phyloP scores from a whole-genome alignment of 441 rosid genomes.

The Euphorbia corollata region DNA sequence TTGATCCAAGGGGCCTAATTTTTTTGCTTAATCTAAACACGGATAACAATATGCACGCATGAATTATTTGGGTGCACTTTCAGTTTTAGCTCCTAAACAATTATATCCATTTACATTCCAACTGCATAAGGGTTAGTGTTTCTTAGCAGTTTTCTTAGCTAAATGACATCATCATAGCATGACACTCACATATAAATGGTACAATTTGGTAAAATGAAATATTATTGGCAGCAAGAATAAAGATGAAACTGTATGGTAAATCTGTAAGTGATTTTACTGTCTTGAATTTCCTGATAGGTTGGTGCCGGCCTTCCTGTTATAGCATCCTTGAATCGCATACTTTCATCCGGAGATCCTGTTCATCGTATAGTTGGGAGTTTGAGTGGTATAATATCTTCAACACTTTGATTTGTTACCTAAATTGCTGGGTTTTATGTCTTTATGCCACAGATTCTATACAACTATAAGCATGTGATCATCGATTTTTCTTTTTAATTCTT shows the following conservation, averaged over 20 bases:
- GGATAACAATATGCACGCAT: not conserved
- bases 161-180: slow-evolving; percentile 3
- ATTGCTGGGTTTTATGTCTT: slow-evolving; percentile 9
- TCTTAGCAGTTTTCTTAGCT: not conserved
- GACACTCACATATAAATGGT: not conserved
- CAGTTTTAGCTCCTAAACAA: no score
- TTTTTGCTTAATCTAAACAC: not conserved
- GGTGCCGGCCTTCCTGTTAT: slow-evolving; percentile 98
- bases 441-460: slow-evolving; percentile 4
- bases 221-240: slow-evolving; percentile 3
- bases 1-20: no score
- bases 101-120: no score
- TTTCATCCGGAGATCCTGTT: slow-evolving; percentile 77
- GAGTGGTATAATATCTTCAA: slow-evolving; percentile 48
- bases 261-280: slow-evolving; percentile 13
- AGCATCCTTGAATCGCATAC: slow-evolving; percentile 64
- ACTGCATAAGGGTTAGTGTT: not conserved
- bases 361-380: slow-evolving; percentile 66
- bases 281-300: slow-evolving; percentile 46
- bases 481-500: slow-evolving; percentile 10
- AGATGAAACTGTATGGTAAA: slow-evolving; percentile 8
- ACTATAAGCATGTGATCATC: not conserved
- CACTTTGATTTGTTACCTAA: slow-evolving; percentile 14
- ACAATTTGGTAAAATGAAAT: not conserved
- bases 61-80: not conserved